Evolutionary conservation across 345 rosid genomes (phyloP).

Genomic region (Rhizophora mangle): DNA sequence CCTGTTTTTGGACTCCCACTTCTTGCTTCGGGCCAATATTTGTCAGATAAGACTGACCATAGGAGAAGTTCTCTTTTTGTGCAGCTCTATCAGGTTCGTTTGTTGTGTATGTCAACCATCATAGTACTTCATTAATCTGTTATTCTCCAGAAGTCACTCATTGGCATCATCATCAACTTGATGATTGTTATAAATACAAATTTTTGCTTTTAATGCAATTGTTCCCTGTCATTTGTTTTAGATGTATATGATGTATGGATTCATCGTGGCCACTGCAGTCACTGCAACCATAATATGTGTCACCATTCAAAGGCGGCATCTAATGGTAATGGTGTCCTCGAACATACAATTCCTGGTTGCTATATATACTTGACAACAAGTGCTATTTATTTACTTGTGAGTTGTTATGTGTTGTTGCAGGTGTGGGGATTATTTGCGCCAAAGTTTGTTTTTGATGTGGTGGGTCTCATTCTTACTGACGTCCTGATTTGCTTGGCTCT

Average conservation of each 20-base stretch:
- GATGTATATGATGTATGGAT: slow-evolving; percentile 76
- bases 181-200: too few relatives aligned
- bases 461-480: slow-evolving; percentile 61
- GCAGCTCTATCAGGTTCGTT: slow-evolving; percentile 56
- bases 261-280: slow-evolving; percentile 47
- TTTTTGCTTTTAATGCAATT: too few relatives aligned
- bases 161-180: too few relatives aligned
- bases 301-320: slow-evolving; percentile 82
- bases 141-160: not conserved
- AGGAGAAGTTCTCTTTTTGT: slow-evolving; percentile 11
- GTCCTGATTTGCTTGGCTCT: slow-evolving; percentile 64
- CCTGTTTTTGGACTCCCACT: slow-evolving; percentile 77
- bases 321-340: slow-evolving; percentile 50
- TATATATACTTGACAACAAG: not conserved
- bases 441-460: slow-evolving; percentile 79
- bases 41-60: slow-evolving; percentile 25
- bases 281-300: slow-evolving; percentile 71
- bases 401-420: slow-evolving; percentile 40
- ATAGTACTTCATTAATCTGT: not conserved
- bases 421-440: slow-evolving; percentile 98
- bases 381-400: not conserved
- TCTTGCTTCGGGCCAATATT: slow-evolving; percentile 32
- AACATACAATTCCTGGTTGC: not conserved
- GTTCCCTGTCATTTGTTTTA: slow-evolving; percentile 21
- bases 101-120: not conserved